Base-by-base conservation (phyloP, 1,139 yeast species). In the Candida pseudoviswanathii region DNA sequence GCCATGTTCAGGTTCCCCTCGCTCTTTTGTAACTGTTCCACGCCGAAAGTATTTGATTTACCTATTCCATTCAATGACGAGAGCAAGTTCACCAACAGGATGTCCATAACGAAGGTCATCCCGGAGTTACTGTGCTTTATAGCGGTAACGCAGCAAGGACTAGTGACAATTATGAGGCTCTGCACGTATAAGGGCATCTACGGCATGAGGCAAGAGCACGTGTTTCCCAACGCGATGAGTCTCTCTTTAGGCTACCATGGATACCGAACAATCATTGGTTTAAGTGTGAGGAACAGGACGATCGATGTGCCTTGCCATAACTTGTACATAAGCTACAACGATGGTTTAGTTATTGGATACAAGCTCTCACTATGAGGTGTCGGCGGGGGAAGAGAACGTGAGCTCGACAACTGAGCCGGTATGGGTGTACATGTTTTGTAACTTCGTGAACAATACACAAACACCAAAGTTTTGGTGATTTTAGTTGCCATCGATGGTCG, bases 131-230 rank as follows among this genome's bases (percentile, higher is more conserved):
- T 78, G 52, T 78, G 84, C 36, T 68, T 79, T 22, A 65, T 84
- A 4, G 81, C 77, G 0, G 85, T 77, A 0, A 70, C 85, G 0
- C 90, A 85, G 54, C 77, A 77, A 46, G 90, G 91, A 0, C 62
- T 77, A n/a, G 75, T 83, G 4, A 65, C 85, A 0, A 64, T 86
- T 0, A 75, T 84, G 65, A 63, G 92, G 38, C 60, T 86, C 39
- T 83, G 87, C 27, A 71, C 74, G 45, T 75, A 75, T 58, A 63
- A 84, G 29, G 89, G 89, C 0, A 61, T 85, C 0, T 75, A 68
- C 55, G 81, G 83, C 2, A 70, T 85, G 75, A 66, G 91, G 41
- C 88, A 84, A 55, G 92, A 86, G 58, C 77, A 72, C 54, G 60
- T 80, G 1, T 74, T 84, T 46, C 82, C 84, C 4, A 72, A 77